Evolutionary conservation across 1,139 yeast species (phyloP), one percentile per base, ranked within the genome.

Genomic region (Candida tropicalis): DNA sequence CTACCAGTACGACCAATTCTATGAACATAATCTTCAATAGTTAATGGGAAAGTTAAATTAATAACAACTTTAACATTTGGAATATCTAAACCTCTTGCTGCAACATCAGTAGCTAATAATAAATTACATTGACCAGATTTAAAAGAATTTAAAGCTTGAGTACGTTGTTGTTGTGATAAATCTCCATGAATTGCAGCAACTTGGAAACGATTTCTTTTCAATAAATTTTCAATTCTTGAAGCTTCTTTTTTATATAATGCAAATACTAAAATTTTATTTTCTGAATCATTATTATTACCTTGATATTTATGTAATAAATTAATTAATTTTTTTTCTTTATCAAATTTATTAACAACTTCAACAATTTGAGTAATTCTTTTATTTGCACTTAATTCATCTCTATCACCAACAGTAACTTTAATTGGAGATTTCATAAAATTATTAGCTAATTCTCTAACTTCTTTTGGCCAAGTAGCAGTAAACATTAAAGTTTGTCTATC

Each of bases 1-100:
- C 99, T 84, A 49, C 99, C 99, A 13, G 99, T 93, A 76, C 99
- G 85, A 53, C 99, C 99, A 55, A 93, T 93, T 70, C 99, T 82
- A 66, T 93, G 99, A 39, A 93, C 99, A 59, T 93, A 93, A 69
- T 95, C 99, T 68, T 93, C 99, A 18, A 89, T 95, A 0, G 99
- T 93, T 57, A 95, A 78, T 40, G 99, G 99, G 83, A 93, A 93
- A 3, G 99, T 93, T 65, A 95, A 75, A 65, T 93, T 93, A 63
- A 93, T 90, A 39, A 93, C 99, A 24, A 90, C 88, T 66, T 91
- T 93, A 53, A 93, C 99, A 56, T 95, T 89, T 40, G 99, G 99
- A 56, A 93, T 93, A 67, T 93, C 99, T 55, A 93, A 78, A 50
- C 99, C 99, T 72, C 99, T 82, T 27, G 99, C 99, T 36, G 99